Base-by-base conservation (phyloP, 768 basidiomycete genomes). In the Amanita rimosa region DNA sequence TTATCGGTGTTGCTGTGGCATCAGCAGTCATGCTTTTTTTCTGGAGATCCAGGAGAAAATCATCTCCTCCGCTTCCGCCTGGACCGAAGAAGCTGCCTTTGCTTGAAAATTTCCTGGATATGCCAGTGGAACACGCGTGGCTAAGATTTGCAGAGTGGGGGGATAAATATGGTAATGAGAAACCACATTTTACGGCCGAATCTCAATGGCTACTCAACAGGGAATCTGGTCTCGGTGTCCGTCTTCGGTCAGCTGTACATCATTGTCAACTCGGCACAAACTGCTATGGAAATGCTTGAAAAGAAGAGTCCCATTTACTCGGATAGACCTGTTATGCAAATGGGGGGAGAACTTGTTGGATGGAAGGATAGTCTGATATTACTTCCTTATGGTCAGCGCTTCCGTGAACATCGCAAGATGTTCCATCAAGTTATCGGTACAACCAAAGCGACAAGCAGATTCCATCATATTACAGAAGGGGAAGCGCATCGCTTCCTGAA, bases 261-360 rank as follows among this genome's bases (percentile, higher is more conserved):
- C 29, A 57, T 78, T 45, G 24, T 78, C 22, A 78, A 75, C 55
- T 67, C 64, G 0, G 55, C 52, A 5, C 55, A 68, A 21, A 48
- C 55, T 1, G 75, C 75, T 3, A 55, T 64, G n/a, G 71, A 76
- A 24, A 62, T 78, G 61, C 69, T 79, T 21, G 72, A 78, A 29
- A 72, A 70, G 52, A 74, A 71, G 48, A 71, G 77, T 29, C 60
- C 67, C 11, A 67, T 71, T 26, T 78, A 79, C 54, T 80, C 79
- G 14, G 76, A 79, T 58, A 65, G 79, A 29, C 76, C 79, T 0
- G 50, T 64, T 14, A 55, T 68, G 42, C 62, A 62, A 27, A 70
- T 73, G 68, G 64, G 66, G 6, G 68, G 67, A 11, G 68, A 70
- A 31, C 62, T 76, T 14, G 71, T 65, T 2, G 67, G 66, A 0